Conservation (phyloP, 495 filamentous ascomycete genomes). For the Rusavskia elegans region DNA sequence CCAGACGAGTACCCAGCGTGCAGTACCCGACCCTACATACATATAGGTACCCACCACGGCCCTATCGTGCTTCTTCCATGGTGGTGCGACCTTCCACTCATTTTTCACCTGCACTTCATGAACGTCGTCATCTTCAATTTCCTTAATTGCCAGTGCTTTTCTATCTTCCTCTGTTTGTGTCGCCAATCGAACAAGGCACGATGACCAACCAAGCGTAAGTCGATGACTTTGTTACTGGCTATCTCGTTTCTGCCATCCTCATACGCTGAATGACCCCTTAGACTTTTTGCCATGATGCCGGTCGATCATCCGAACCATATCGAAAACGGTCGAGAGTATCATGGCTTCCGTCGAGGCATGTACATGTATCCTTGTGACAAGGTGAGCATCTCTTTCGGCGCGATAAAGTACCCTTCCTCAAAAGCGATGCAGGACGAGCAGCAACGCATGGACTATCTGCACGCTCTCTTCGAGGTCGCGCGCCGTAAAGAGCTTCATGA, state of each 20-base stretch:
- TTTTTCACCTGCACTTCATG: too few relatives aligned
- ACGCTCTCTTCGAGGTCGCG: conserved; percentile 56
- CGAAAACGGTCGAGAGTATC: conserved; percentile 34
- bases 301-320: not conserved
- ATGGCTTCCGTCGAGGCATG: conserved; percentile 30
- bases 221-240: not conserved
- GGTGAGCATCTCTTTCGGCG: not conserved
- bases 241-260: not conserved
- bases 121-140: too few relatives aligned
- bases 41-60: too few relatives aligned
- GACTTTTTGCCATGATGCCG: not conserved
- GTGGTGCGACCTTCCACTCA: too few relatives aligned
- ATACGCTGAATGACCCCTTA: not conserved
- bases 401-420: not conserved
- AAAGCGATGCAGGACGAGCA: conserved; percentile 37
- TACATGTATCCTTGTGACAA: conserved; percentile 38
- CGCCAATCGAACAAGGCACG: too few relatives aligned
- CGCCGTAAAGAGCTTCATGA: conserved; percentile 40
- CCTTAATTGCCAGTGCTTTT: too few relatives aligned
- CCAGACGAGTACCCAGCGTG: too few relatives aligned
- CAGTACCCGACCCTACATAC: too few relatives aligned
- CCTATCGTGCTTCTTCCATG: too few relatives aligned
- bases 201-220: too few relatives aligned
- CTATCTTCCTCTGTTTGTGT: too few relatives aligned
- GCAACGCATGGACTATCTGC: conserved; percentile 64